phyloP scores from a whole-genome alignment of 371 early-diverging fungal species.

The Mucor velutinosus region DNA sequence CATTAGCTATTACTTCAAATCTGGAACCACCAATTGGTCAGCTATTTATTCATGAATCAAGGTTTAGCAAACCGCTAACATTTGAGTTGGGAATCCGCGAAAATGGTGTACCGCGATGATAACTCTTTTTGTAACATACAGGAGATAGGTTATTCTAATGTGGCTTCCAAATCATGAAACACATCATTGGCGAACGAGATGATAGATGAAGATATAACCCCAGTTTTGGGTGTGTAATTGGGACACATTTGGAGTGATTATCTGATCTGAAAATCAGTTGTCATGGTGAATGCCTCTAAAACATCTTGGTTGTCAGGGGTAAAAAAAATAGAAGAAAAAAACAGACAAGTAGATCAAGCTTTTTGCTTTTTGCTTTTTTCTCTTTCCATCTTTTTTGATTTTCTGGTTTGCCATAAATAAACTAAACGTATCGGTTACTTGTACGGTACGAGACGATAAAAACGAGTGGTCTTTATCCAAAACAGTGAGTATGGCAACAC shows the following conservation, averaged over 20 bases:
- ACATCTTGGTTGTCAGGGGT: neutral
- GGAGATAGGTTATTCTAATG: neutral
- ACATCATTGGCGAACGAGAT: neutral
- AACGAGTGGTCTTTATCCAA: slow-evolving; percentile 3
- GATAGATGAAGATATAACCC: neutral
- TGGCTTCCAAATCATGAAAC: neutral
- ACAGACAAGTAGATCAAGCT: neutral
- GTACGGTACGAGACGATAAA: neutral
- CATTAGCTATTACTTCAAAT: neutral
- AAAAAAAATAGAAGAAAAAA: neutral
- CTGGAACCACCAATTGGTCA: neutral
- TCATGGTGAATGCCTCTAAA: neutral
- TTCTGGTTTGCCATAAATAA: neutral
- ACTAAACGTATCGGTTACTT: neutral
- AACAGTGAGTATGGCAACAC: neutral
- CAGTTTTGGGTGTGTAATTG: neutral
- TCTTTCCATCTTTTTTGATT: neutral
- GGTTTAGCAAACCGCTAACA: neutral
- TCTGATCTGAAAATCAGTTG: neutral
- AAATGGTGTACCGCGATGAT: neutral
- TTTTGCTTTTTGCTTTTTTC: neutral
- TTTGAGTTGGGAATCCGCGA: neutral
- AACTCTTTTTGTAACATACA: neutral
- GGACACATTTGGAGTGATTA: neutral
- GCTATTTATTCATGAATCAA: neutral